Evolutionary conservation across 2,329 filamentous ascomycete species (phyloP), one percentile per base, ranked within the genome.

Genomic region (Epichloe sp.): DNA sequence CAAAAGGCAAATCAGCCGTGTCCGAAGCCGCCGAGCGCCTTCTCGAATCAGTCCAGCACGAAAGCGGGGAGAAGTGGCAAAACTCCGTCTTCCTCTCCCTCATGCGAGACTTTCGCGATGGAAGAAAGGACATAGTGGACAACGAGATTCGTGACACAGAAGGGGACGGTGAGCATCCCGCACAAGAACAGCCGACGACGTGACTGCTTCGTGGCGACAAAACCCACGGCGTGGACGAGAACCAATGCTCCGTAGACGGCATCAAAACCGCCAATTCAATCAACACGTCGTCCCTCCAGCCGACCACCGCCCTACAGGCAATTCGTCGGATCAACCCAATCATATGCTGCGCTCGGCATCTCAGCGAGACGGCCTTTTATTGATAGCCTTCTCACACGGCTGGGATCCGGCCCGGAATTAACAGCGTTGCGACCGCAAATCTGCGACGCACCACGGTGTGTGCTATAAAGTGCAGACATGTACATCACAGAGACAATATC

Each of bases 91-190:
- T 73, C 42, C 59, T 73, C 7, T 66, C 66, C 0, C 62, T 73
- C 4, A 73, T 73, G 70, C 66, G 68, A 17, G 70, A 73, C 50
- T 72, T 73, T 44, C 63, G 68, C 8, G 70, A 73, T 46, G 70
- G 71, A 1, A 65, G 59, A 21, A 73, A 73, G 55, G 70, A 71
- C 19, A 71, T 73, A 46, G 57, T 71, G 12, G 64, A 69, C 43
- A 65, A 72, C 35, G 63, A 71, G 57, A 68, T 73, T 26, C 61
- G 62, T 5, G 63, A 65, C 42, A 68, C 59, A 1, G 55, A 57
- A 0, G 58, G 54, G 4, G 53, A 47, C n/a, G 57, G 49, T 17
- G 52, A 48, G 1, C 53, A 48, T 11, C 10, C 37, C 11, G 47
- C 3, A 42, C 43, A 43, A 15, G 35, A 35, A 5, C 53, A 54